Percentiles rank a stretch among this genome's conserved stretches.
These are phyloP conservation scores for Curvularia eragrostidis DNA, from an alignment of 2,329 filamentous ascomycete genomes.

Conservation along the genomic window DNA sequence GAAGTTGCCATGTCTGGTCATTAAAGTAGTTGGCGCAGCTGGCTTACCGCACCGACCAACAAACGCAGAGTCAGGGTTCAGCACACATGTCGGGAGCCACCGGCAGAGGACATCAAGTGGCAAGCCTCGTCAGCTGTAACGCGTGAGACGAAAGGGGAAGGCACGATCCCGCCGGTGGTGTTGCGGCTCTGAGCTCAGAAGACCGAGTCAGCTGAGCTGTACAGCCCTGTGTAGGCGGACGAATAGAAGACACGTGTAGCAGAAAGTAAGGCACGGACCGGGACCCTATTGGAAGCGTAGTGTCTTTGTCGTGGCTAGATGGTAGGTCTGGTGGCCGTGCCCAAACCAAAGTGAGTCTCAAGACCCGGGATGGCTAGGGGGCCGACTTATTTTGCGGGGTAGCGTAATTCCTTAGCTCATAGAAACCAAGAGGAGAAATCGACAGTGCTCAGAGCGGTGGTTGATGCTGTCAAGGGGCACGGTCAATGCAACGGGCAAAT, in stretches of 20 bases:
- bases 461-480: slow-evolving; percentile 9
- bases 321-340: slow-evolving; percentile 21
- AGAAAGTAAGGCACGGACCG: slow-evolving; percentile 24
- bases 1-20: slow-evolving; percentile 1
- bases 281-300: slow-evolving; percentile 23
- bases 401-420: slow-evolving; percentile 41
- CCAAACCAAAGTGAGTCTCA: slow-evolving; percentile 18
- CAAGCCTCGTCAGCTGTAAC: slow-evolving; percentile 23
- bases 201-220: slow-evolving; percentile 33
- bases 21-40: neutral
- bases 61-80: slow-evolving; percentile 9
- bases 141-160: slow-evolving; percentile 33
- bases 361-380: slow-evolving; percentile 23
- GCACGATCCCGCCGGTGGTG: slow-evolving; percentile 43
- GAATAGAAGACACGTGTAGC: slow-evolving; percentile 28
- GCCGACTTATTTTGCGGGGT: slow-evolving; percentile 42
- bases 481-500: slow-evolving; percentile 1
- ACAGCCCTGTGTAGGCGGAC: slow-evolving; percentile 33
- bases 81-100: slow-evolving; percentile 11
- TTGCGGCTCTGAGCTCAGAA: slow-evolving; percentile 35
- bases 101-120: slow-evolving; percentile 15
- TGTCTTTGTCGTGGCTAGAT: slow-evolving; percentile 9
- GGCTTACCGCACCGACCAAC: slow-evolving; percentile 9
- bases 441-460: slow-evolving; percentile 4
- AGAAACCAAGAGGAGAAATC: slow-evolving; percentile 28